These are phyloP conservation scores for Saccharomycopsis fodiens DNA, from an alignment of 805 yeast genomes.

Conservation along the genomic window DNA sequence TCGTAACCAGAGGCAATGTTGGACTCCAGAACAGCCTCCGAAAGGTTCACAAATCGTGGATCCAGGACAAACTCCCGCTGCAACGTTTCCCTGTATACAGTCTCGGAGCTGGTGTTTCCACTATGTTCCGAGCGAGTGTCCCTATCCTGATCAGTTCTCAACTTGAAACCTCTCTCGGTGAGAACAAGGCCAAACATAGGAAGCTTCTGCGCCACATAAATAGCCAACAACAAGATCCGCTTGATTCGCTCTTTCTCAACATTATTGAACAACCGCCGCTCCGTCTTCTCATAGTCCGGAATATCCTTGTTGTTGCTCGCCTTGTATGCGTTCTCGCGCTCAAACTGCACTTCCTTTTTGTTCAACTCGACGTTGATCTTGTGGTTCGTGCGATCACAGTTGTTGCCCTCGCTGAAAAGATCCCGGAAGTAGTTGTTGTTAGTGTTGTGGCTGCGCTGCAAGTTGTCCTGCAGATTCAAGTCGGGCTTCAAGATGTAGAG, in stretches of 20 bases:
- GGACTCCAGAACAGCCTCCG: constrained; percentile 30
- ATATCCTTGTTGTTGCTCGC: constrained; percentile 2
- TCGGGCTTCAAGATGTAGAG: constrained; percentile 18
- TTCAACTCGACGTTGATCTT: constrained; percentile 15
- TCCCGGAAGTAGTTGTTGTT: constrained; percentile 21
- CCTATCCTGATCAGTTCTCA: constrained; percentile 21
- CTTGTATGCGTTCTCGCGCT: constrained; percentile 3
- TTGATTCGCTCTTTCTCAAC: constrained; percentile 45
- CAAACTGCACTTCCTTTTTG: constrained; percentile 14
- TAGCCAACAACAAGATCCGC: constrained; percentile 43
- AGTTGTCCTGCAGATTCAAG: constrained; percentile 17
- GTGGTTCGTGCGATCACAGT: constrained; percentile 19
- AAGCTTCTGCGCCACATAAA: constrained; percentile 43
- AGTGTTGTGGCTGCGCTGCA: constrained; percentile 19
- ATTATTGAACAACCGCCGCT: constrained; percentile 19
- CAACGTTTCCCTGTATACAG: constrained; percentile 12
- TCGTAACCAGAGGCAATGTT: constrained; percentile 23
- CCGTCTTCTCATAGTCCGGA: constrained; percentile 6
- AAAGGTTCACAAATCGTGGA: constrained; percentile 34
- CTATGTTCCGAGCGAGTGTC: neutral
- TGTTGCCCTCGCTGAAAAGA: constrained; percentile 20
- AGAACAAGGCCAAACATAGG: constrained; percentile 47
- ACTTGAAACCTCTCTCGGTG: constrained; percentile 38
- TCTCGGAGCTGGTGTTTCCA: constrained; percentile 2
- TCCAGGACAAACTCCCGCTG: constrained; percentile 28